Percentiles rank a stretch among this genome's conserved stretches.
Conservation (phyloP, 2,329 filamentous ascomycete genomes). For the Phialophora macrospora region DNA sequence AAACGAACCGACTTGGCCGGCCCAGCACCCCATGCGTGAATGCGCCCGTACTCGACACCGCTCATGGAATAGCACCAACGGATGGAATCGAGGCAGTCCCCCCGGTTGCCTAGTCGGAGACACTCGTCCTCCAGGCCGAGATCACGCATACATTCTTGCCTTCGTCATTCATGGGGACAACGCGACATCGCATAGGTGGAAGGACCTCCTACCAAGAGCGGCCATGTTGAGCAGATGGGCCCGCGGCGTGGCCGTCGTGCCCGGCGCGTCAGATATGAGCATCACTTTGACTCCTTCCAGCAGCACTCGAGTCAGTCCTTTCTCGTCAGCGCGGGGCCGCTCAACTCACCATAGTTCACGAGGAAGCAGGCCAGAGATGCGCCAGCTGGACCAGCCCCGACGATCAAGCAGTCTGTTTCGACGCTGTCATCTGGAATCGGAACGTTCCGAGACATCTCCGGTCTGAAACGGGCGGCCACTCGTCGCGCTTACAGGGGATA, state of each 20-base stretch:
- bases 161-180: background rate
- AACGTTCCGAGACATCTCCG: constrained; percentile 6
- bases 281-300: constrained; percentile 26
- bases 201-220: constrained; percentile 34
- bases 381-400: constrained; percentile 61
- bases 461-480: background rate
- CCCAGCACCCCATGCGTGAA: constrained; percentile 51
- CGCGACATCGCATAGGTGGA: background rate
- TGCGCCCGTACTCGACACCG: constrained; percentile 51
- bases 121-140: constrained; percentile 50
- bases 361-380: constrained; percentile 61
- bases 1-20: constrained; percentile 42
- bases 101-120: constrained; percentile 43
- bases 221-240: constrained; percentile 36
- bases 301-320: background rate
- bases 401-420: constrained; percentile 56
- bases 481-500: background rate
- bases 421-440: constrained; percentile 28
- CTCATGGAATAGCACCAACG: constrained; percentile 51
- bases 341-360: constrained; percentile 50
- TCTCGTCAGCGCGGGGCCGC: background rate
- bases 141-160: constrained; percentile 50
- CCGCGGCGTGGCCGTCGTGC: constrained; percentile 31
- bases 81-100: constrained; percentile 46
- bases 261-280: constrained; percentile 24